These are phyloP conservation scores for Posidonia oceanica DNA, from an alignment of 116 monocot genomes.

Conservation along the genomic window DNA sequence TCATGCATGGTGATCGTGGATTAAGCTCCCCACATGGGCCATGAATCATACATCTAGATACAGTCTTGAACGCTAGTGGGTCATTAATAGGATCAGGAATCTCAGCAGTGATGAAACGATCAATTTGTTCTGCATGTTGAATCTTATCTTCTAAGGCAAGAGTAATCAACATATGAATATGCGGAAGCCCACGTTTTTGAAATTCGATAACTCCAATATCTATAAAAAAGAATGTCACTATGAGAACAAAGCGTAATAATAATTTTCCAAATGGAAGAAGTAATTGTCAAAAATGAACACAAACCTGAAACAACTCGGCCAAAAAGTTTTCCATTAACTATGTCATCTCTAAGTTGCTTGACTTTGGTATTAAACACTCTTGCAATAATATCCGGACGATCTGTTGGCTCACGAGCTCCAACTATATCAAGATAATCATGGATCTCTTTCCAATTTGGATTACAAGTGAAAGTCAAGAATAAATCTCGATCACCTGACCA, in stretches of 20 bases:
- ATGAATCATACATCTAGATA: background rate
- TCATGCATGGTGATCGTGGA: background rate
- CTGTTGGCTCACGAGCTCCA: background rate
- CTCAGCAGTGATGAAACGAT: background rate
- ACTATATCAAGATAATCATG: background rate
- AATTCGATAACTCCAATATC: background rate
- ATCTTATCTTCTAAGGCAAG: background rate
- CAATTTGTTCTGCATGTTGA: background rate
- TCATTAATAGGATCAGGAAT: background rate
- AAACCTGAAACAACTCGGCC: background rate
- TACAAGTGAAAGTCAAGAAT: constrained; percentile 1
- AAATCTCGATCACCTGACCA: constrained; percentile 7
- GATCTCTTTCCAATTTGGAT: constrained; percentile 8
- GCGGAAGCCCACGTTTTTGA: background rate
- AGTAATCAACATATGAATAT: background rate
- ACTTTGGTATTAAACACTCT: constrained; percentile 6
- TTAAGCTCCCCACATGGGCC: constrained; percentile 4
- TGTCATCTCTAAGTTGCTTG: background rate
- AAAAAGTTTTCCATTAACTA: background rate
- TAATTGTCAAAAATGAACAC: background rate
- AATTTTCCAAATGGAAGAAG: background rate
- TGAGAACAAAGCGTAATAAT: background rate
- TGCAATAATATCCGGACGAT: constrained; percentile 3
- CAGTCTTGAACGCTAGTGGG: background rate
- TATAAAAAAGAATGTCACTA: background rate